A percentile compares a stretch with the other conserved stretches of the same genome.
Evolutionary conservation across 2,329 filamentous ascomycete species (phyloP).

Genomic region (Macrophomina tecta): DNA sequence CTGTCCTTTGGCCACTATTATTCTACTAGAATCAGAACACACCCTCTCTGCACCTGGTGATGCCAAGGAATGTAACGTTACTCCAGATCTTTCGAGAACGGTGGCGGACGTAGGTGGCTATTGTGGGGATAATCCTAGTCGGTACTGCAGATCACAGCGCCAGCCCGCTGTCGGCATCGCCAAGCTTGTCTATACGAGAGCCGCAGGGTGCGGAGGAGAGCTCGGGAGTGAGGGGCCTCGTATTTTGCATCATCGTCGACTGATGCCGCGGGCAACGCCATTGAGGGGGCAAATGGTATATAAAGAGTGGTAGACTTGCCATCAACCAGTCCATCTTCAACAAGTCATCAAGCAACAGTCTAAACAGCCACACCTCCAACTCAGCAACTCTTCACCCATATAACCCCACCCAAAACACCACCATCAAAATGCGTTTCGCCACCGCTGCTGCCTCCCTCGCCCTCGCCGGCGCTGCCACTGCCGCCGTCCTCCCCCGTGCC

Average conservation of each 20-base stretch:
- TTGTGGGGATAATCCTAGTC: constrained; percentile 18
- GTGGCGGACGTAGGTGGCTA: constrained; percentile 12
- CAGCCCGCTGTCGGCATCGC: constrained; percentile 6
- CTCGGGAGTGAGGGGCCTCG: constrained; percentile 17
- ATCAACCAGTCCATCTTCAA: not conserved
- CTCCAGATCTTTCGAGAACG: constrained; percentile 18
- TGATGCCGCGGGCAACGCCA: not conserved
- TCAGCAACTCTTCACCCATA: not conserved
- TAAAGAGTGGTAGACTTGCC: not conserved
- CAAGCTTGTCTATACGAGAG: constrained; percentile 18
- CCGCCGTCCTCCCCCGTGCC: constrained; percentile 15
- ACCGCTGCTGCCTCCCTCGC: constrained; percentile 15
- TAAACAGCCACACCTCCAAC: not conserved
- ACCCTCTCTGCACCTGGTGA: not conserved
- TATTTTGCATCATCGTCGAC: constrained; percentile 19
- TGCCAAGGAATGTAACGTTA: constrained; percentile 15
- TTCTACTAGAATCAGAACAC: not conserved
- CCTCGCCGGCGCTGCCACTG: not conserved
- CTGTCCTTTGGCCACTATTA: not conserved
- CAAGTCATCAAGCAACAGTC: not conserved
- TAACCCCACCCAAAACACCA: not conserved
- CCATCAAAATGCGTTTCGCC: constrained; percentile 19
- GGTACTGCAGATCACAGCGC: constrained; percentile 6
- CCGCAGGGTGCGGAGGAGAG: constrained; percentile 18
- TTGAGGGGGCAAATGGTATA: not conserved